Evolutionary conservation across 2,329 filamentous ascomycete genomes (phyloP).

Genomic region (Chaetomium olivaceum): DNA sequence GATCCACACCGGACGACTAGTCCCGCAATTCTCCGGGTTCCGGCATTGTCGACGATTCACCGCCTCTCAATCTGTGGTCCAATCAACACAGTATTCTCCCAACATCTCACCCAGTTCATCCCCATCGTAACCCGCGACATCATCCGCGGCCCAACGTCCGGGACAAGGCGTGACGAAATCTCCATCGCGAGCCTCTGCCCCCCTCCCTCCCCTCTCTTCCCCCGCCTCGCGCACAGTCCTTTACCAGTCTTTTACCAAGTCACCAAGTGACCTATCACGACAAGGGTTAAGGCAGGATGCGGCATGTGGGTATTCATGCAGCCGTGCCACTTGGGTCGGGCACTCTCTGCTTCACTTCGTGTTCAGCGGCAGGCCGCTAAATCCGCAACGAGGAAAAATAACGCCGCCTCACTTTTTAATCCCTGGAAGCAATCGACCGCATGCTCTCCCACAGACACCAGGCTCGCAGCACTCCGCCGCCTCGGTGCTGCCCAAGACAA

Average conservation of each 20-base stretch:
- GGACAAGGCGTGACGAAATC: constrained; percentile 12
- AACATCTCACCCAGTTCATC: background rate
- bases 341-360: constrained; percentile 13
- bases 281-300: constrained; percentile 7
- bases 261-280: constrained; percentile 3
- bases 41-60: constrained; percentile 23
- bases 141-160: constrained; percentile 10
- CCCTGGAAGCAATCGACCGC: background rate
- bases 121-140: background rate
- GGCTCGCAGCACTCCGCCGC: background rate
- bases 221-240: constrained; percentile 10
- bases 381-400: constrained; percentile 7
- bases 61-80: constrained; percentile 18
- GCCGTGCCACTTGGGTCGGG: constrained; percentile 10
- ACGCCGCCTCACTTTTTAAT: constrained; percentile 23
- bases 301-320: constrained; percentile 20
- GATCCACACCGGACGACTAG: constrained; percentile 16
- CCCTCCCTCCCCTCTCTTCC: background rate
- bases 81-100: constrained; percentile 13
- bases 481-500: background rate
- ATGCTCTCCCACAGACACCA: background rate
- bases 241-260: background rate
- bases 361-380: constrained; percentile 15
- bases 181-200: constrained; percentile 4
- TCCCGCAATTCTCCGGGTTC: constrained; percentile 23